Evolutionary conservation across 2,329 filamentous ascomycete species (phyloP), one percentile per base, ranked within the genome.

Genomic region (Apiospora malaysiana): DNA sequence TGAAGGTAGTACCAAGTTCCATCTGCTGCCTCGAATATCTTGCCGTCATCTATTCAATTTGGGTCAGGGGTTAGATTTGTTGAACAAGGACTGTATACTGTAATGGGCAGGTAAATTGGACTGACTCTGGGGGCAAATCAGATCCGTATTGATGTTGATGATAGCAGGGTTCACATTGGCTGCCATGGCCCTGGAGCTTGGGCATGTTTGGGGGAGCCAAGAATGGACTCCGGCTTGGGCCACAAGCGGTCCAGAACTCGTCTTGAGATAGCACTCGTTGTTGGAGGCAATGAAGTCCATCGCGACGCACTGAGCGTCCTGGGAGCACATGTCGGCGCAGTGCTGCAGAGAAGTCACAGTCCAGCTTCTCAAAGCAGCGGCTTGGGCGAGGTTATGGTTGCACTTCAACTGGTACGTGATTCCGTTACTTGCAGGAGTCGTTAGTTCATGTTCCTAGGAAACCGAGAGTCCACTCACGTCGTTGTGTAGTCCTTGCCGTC

Each of bases 1-100:
- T 68, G 66, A 16, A 47, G 16, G 27, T 68, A 68, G 45, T 46
- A 68, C n/a, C 25, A 68, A 10, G 66, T 68, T 40, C 66, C 66
- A 23, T 68, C 66, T 0, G 23, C 66, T 2, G n/a, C 66, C 66
- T 68, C 18, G 66, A 12, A 27, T 2, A 68, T 68, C 25, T 68
- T 51, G 5, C 66, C 66, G 7, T 68, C 66, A 37, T 37, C 66
- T 68, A 23, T 49, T 32, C 32, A 32, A 32, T 3, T 32, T 32
- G 32, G 32, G 32, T 2, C 43, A 46, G 6, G 10, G 43, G 43
- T 46, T 21, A 46, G 43, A 2, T 32, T 32, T 6, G 32, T 6
- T 32, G 32, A 32, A 6, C 32, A 6, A 46, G 14, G 14, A 46
- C 18, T 46, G 43, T 18, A 46, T 4, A 14, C 18, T 6, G 2